Conservation (phyloP, 768 basidiomycete species). For the Myochromella boudieri region DNA sequence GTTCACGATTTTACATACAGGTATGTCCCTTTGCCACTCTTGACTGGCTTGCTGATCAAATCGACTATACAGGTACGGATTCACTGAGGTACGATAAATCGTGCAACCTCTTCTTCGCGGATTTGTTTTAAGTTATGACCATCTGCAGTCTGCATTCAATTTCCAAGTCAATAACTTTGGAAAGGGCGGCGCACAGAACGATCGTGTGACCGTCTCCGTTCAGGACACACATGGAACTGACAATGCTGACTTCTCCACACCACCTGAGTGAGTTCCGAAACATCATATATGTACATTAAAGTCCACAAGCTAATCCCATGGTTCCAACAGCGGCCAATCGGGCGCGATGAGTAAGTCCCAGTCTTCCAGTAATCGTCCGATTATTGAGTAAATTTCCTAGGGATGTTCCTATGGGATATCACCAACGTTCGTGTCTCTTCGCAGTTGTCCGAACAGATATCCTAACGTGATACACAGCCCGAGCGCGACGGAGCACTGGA, state of each 20-base stretch:
- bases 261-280: slow-evolving; percentile 38
- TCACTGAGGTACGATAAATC: slow-evolving; percentile 15
- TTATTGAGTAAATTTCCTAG: slow-evolving; percentile 3
- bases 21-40: not conserved
- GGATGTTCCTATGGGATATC: slow-evolving; percentile 35
- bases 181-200: slow-evolving; percentile 46
- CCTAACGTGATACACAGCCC: slow-evolving; percentile 49
- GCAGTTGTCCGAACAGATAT: slow-evolving; percentile 40
- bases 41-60: not conserved
- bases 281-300: not conserved
- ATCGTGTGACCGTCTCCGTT: slow-evolving; percentile 51
- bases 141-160: slow-evolving; percentile 42
- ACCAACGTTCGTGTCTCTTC: slow-evolving; percentile 24
- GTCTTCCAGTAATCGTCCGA: not conserved
- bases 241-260: slow-evolving; percentile 43
- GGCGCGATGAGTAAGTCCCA: slow-evolving; percentile 34
- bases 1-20: slow-evolving; percentile 50
- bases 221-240: slow-evolving; percentile 45
- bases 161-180: slow-evolving; percentile 58
- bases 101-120: too few species aligned
- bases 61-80: not conserved
- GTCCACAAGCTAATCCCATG: not conserved
- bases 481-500: slow-evolving; percentile 64
- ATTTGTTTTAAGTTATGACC: slow-evolving; percentile 42
- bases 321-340: slow-evolving; percentile 29